These are phyloP conservation scores for Ascochyta fabae DNA, from an alignment of 2,329 filamentous ascomycete genomes.

Conservation along the genomic window DNA sequence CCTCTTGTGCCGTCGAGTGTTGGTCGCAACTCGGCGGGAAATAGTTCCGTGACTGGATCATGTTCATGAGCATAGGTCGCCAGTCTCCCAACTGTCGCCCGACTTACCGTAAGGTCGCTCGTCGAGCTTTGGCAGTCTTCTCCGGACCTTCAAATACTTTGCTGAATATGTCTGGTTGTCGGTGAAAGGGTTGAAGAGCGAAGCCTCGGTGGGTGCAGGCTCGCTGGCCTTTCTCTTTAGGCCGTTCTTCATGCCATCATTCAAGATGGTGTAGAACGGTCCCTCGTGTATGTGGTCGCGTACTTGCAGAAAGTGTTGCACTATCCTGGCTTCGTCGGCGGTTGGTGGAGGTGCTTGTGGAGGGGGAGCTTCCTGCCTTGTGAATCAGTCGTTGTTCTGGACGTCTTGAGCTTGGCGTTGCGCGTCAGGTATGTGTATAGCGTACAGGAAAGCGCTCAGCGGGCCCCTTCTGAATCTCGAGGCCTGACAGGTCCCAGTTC, in stretches of 20 bases:
- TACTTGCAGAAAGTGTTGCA: constrained; percentile 59
- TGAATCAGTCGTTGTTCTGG: constrained; percentile 28
- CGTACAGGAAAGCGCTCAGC: constrained; percentile 52
- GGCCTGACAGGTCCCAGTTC: constrained; percentile 50
- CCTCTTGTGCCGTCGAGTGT: constrained; percentile 54
- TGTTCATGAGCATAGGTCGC: constrained; percentile 7
- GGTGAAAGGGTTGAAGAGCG: constrained; percentile 64
- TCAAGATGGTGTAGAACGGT: constrained; percentile 64
- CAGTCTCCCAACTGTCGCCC: neutral
- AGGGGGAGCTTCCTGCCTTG: constrained; percentile 41
- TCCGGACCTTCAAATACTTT: constrained; percentile 63
- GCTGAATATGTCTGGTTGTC: constrained; percentile 67
- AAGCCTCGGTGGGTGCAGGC: constrained; percentile 47
- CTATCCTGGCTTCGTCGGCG: constrained; percentile 54
- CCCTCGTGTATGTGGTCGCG: constrained; percentile 65
- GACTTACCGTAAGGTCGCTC: constrained; percentile 62
- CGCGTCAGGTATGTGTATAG: constrained; percentile 5
- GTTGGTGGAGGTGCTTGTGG: constrained; percentile 50
- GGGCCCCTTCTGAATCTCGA: constrained; percentile 49
- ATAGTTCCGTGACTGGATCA: constrained; percentile 60
- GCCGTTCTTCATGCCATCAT: constrained; percentile 54
- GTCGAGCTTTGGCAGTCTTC: constrained; percentile 61
- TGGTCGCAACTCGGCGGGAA: constrained; percentile 64
- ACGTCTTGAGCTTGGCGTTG: constrained; percentile 4
- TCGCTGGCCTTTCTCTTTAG: constrained; percentile 47